A percentile compares a stretch with the other conserved stretches of the same genome.
phyloP scores from a whole-genome alignment of 345 rosid species.

The Turritis glabra region DNA sequence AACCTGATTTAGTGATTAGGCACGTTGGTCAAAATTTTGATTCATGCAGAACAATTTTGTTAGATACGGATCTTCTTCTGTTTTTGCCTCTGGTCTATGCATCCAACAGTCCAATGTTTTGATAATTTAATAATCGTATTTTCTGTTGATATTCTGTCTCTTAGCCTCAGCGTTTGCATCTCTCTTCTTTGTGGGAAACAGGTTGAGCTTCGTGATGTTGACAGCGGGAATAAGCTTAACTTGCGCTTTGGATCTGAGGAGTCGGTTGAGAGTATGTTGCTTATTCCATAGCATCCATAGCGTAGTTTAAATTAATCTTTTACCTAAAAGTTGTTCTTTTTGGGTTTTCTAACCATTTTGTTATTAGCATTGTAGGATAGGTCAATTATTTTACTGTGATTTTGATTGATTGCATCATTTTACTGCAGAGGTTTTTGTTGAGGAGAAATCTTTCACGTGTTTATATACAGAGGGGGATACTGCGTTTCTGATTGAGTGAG shows the following conservation, averaged over 20 bases:
- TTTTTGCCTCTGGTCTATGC: not conserved
- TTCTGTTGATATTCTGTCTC: constrained; percentile 13
- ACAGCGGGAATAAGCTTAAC: constrained; percentile 78
- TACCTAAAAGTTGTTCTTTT: not conserved
- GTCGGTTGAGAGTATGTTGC: constrained; percentile 67
- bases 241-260: constrained; percentile 86
- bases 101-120: not conserved
- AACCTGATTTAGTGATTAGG: not conserved
- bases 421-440: constrained; percentile 74
- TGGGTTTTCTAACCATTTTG: not conserved
- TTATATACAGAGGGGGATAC: constrained; percentile 67
- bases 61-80: not conserved
- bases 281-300: constrained; percentile 1
- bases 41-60: not conserved
- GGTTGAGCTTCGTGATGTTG: constrained; percentile 96
- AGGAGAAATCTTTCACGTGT: constrained; percentile 79
- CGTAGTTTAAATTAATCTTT: not conserved
- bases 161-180: not conserved
- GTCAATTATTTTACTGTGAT: not conserved
- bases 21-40: not conserved
- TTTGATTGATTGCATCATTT: constrained; percentile 14
- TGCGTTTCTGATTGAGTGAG: constrained; percentile 86
- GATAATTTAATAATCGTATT: not conserved
- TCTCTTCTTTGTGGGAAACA: constrained; percentile 28
- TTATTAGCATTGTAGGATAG: not conserved